These are phyloP conservation scores for Cladophialophora yegresii DNA, from an alignment of 2,329 filamentous ascomycete species.

Conservation along the genomic window DNA sequence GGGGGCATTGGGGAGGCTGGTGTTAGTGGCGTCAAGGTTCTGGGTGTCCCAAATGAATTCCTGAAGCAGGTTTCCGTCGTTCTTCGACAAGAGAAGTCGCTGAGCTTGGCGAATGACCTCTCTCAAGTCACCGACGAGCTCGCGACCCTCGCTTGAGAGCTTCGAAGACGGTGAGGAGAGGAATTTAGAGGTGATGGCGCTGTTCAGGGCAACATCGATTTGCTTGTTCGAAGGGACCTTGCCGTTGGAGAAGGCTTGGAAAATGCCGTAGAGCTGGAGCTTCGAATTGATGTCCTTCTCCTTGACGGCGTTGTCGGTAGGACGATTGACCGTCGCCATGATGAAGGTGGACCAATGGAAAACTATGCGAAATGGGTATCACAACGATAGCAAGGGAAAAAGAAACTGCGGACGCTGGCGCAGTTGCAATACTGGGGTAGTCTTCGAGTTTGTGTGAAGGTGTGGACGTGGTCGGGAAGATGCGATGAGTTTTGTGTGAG, in stretches of 20 bases:
- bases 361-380: conserved; percentile 25
- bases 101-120: conserved; percentile 84
- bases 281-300: conserved; percentile 85
- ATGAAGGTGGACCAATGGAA: conserved; percentile 6
- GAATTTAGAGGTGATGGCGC: conserved; percentile 71
- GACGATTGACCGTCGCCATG: conserved; percentile 64
- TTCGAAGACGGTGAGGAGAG: conserved; percentile 70
- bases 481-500: neutral
- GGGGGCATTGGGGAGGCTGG: conserved; percentile 65
- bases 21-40: conserved; percentile 63
- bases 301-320: conserved; percentile 72
- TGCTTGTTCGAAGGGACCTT: conserved; percentile 95
- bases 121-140: conserved; percentile 74
- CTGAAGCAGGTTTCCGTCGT: conserved; percentile 88
- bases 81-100: conserved; percentile 84
- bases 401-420: neutral
- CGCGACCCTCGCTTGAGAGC: conserved; percentile 78
- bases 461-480: conserved; percentile 4
- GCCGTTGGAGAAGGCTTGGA: conserved; percentile 75
- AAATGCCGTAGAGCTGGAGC: conserved; percentile 77
- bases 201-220: conserved; percentile 93
- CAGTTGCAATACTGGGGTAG: neutral
- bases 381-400: conserved; percentile 16
- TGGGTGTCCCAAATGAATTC: conserved; percentile 96
- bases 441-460: conserved; percentile 2